Conservation (phyloP, 345 rosid species). For the Leavenworthia alabamica region DNA sequence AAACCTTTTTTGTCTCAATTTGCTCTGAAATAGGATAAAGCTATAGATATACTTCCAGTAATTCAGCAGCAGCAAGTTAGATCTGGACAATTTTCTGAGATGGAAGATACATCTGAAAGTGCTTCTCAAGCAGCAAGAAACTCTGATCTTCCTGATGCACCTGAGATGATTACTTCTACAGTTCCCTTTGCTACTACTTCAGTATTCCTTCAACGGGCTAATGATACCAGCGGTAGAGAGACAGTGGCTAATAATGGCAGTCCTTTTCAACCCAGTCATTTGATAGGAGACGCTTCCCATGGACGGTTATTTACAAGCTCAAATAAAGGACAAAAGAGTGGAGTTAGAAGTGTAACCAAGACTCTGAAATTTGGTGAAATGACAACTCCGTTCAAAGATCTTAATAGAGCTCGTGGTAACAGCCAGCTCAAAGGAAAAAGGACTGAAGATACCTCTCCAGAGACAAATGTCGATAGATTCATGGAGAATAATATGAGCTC, state of each 20-base stretch:
- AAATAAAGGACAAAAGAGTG: slow-evolving; percentile 37
- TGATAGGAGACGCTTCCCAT: slow-evolving; percentile 32
- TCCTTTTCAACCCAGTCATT: slow-evolving; percentile 31
- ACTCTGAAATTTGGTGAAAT: slow-evolving; percentile 37
- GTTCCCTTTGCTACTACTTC: slow-evolving; percentile 36
- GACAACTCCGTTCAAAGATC: slow-evolving; percentile 44
- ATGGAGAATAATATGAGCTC: slow-evolving; percentile 34
- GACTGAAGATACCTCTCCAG: slow-evolving; percentile 37
- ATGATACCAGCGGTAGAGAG: slow-evolving; percentile 22
- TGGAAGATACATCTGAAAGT: slow-evolving; percentile 29
- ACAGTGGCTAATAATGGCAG: slow-evolving; percentile 36
- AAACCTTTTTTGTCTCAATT: not conserved
- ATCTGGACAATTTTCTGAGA: slow-evolving; percentile 41
- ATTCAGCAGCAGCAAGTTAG: slow-evolving; percentile 58
- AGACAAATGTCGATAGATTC: slow-evolving; percentile 46
- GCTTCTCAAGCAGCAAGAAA: slow-evolving; percentile 39
- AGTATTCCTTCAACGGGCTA: slow-evolving; percentile 30
- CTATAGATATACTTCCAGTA: slow-evolving; percentile 62
- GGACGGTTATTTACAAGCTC: slow-evolving; percentile 41
- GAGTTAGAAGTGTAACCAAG: slow-evolving; percentile 32
- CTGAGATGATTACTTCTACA: slow-evolving; percentile 31
- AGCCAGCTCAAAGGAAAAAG: slow-evolving; percentile 31
- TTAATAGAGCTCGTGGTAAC: slow-evolving; percentile 27
- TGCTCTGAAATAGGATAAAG: slow-evolving; percentile 49
- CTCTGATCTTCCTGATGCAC: slow-evolving; percentile 32